Evolutionary conservation across 2,329 filamentous ascomycete genomes (phyloP).

Genomic region (Calonectria pauciramosa): DNA sequence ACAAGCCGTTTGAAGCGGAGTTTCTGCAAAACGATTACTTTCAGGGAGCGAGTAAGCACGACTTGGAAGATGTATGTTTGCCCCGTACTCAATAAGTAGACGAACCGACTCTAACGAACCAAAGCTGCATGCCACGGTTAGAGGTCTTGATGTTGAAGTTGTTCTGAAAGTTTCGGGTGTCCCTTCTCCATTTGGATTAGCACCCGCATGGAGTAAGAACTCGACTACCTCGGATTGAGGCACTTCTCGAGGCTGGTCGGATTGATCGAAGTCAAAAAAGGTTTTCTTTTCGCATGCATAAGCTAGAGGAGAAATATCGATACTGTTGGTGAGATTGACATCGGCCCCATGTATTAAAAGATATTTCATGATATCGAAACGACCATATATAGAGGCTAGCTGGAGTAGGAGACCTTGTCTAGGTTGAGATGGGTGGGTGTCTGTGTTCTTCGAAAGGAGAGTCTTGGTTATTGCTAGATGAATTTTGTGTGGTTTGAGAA

Average conservation of each 20-base stretch:
- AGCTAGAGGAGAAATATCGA: background rate
- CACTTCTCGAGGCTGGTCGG: background rate
- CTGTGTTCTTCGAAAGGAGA: background rate
- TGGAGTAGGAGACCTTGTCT: background rate
- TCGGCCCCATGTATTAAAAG: background rate
- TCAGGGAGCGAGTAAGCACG: accelerated
- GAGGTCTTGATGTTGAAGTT: background rate
- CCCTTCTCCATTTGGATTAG: background rate
- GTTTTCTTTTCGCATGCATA: background rate
- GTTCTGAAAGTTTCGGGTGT: background rate
- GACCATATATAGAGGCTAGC: background rate
- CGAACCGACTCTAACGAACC: background rate
- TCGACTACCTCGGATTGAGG: background rate
- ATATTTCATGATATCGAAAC: background rate
- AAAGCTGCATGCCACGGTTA: background rate
- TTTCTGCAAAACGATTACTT: background rate
- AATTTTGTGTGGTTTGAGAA: background rate
- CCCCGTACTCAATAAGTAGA: background rate
- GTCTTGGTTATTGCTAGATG: background rate
- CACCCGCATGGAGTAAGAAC: background rate
- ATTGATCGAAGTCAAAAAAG: background rate
- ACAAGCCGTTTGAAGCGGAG: background rate
- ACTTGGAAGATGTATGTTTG: background rate
- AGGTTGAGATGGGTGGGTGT: background rate
- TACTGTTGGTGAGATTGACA: background rate